These are phyloP conservation scores for Entomortierella parvispora DNA, from an alignment of 192 early-diverging fungal species.

Conservation along the genomic window DNA sequence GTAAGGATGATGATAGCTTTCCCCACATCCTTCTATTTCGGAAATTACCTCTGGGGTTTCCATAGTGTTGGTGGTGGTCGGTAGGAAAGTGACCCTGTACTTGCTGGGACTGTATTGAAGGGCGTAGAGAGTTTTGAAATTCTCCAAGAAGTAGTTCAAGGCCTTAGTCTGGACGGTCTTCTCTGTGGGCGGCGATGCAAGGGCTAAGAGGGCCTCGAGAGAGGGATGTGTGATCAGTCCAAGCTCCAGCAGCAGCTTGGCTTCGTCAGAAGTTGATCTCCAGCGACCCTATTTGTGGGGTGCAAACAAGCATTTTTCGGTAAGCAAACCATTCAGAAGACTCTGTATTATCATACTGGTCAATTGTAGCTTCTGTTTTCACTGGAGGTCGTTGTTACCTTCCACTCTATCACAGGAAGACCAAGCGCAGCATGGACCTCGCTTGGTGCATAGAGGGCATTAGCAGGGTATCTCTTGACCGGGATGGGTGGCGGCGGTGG, in stretches of 20 bases:
- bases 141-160: conserved; percentile 76
- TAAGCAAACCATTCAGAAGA: no score
- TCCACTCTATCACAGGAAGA: conserved; percentile 79
- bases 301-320: no score
- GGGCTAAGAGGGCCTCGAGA: conserved; percentile 43
- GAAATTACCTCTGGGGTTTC: conserved; percentile 60
- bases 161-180: conserved; percentile 57
- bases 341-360: no score
- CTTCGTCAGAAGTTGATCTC: conserved; percentile 38
- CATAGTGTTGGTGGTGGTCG: conserved; percentile 56
- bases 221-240: conserved; percentile 59
- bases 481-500: conserved; percentile 28
- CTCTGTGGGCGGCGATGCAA: conserved; percentile 46
- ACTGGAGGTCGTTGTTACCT: no score
- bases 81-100: conserved; percentile 70
- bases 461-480: conserved; percentile 63
- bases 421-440: conserved; percentile 66
- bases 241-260: conserved; percentile 58
- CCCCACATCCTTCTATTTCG: no score
- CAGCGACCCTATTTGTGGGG: conserved; percentile 18
- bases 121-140: conserved; percentile 68
- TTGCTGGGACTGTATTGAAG: conserved; percentile 57
- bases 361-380: no score
- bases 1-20: no score
- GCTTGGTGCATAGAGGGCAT: conserved; percentile 73